Conservation (phyloP, 495 filamentous ascomycete species). For the Xylona heveae region DNA sequence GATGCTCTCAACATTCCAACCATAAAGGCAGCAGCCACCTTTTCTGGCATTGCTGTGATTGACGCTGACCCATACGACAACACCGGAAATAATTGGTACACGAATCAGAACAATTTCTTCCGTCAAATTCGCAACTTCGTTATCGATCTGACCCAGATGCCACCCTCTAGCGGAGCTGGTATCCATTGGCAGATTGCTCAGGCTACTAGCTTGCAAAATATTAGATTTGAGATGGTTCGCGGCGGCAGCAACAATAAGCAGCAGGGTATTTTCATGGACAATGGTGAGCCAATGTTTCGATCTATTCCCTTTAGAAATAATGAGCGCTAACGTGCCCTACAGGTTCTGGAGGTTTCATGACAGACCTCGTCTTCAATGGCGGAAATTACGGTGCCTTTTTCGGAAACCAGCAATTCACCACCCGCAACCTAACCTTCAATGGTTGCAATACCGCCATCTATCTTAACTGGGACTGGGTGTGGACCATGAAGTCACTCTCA, state of each 20-base stretch:
- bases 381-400: constrained; percentile 69
- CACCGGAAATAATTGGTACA: constrained; percentile 39
- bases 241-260: constrained; percentile 49
- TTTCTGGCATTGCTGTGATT: constrained; percentile 73
- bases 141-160: constrained; percentile 62
- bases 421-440: constrained; percentile 78
- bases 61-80: constrained; percentile 68
- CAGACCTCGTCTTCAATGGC: constrained; percentile 71
- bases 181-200: constrained; percentile 99
- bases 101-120: constrained; percentile 98
- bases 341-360: constrained; percentile 60
- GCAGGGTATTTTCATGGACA: constrained; percentile 90
- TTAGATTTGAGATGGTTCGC: constrained; percentile 50
- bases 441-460: constrained; percentile 73
- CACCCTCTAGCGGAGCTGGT: constrained; percentile 40
- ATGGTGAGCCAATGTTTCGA: constrained; percentile 27
- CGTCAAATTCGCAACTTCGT: constrained; percentile 87
- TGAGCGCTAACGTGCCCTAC: neutral
- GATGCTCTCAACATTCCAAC: constrained; percentile 49
- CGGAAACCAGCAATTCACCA: constrained; percentile 91
- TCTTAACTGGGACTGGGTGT: constrained; percentile 93
- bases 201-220: constrained; percentile 70
- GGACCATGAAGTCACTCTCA: constrained; percentile 60
- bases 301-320: neutral
- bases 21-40: constrained; percentile 51